Base-by-base conservation (phyloP, 192 early-diverging fungal genomes). In the Umbelopsis isabellina region DNA sequence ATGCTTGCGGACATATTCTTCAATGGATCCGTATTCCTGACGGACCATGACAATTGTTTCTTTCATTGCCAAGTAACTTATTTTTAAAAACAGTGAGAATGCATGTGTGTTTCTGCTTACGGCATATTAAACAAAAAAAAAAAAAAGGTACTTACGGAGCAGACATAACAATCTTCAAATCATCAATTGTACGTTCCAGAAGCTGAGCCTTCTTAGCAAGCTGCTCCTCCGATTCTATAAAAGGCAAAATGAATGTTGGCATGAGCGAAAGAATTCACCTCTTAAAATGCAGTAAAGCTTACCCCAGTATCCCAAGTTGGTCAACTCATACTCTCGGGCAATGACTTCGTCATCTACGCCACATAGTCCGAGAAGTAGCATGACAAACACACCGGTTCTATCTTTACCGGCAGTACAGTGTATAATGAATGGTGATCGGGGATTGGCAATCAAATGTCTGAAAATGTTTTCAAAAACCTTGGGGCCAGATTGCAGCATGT, bases 401-500 rank as follows among this genome's bases (percentile, higher is more conserved):
- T 91, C 90, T 72, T 91, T 91, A 18, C 90, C 90, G 13, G 90
- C 89, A 6, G 89, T 90, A 70, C 90, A 91, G 68, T 91, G 90
- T 9, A 91, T 76, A 65, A 91, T 77, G n/a, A 90, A 76, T 1
- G 84, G 82, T 12, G 74, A 72, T 41, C 44, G 18, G 22, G 73
- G 77, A 46, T 85, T 71, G 7, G 79, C 68, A 30, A 86, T 68
- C 49, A 85, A 72, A 67, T 85, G 82, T n/a, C 76, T 30, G 65
- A 86, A 76, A 22, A 88, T 79, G 8, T 74, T 75, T 20, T 76
- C 71, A 33, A 79, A 85, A 22, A 73, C 71, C 53, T 77, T 67
- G 11, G 68, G 67, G 7, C 76, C 80, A 25, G 84, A 83, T 66
- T 78, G 75, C 16, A 84, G 55, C 51, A 88, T 86, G 15, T 72